Conservation (phyloP, 257 asterid genomes). For the Agastache rugosa region DNA sequence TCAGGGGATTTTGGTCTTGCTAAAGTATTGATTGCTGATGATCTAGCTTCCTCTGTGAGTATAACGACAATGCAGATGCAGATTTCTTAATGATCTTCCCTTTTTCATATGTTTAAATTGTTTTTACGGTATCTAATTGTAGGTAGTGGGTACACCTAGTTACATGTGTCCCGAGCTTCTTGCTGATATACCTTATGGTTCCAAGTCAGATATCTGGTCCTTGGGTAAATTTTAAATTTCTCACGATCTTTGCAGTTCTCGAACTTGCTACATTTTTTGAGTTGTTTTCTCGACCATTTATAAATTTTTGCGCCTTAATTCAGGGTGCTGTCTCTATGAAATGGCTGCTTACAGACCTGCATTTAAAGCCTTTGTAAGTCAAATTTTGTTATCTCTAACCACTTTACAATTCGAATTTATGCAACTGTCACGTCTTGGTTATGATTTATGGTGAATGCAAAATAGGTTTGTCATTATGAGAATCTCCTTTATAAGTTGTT, state of each 20-base stretch:
- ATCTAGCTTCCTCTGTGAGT: slow-evolving; percentile 98
- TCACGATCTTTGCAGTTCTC: slow-evolving; percentile 20
- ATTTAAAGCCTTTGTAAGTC: slow-evolving; percentile 95
- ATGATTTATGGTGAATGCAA: not conserved
- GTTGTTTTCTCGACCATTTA: slow-evolving; percentile 28
- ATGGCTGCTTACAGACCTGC: slow-evolving; percentile 89
- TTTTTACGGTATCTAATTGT: slow-evolving; percentile 33
- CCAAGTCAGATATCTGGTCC: slow-evolving; percentile 98
- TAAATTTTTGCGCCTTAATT: slow-evolving; percentile 18
- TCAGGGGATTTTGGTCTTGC: slow-evolving; percentile 99
- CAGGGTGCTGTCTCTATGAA: slow-evolving; percentile 96
- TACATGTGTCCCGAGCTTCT: slow-evolving; percentile 99
- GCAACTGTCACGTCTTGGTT: not conserved
- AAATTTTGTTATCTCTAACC: slow-evolving; percentile 12
- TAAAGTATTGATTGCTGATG: slow-evolving; percentile 84
- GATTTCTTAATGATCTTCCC: slow-evolving; percentile 13
- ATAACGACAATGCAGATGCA: slow-evolving; percentile 1
- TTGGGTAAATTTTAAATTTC: slow-evolving; percentile 65
- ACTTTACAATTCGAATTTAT: not conserved
- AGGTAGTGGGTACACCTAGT: slow-evolving; percentile 99
- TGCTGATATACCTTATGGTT: slow-evolving; percentile 98
- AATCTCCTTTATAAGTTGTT: not conserved
- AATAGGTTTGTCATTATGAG: not conserved
- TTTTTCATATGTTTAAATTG: not conserved
- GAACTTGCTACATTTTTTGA: slow-evolving; percentile 22